These are phyloP conservation scores for Stephania yunnanensis DNA, from an alignment of 164 flowering plant species.

Conservation along the genomic window DNA sequence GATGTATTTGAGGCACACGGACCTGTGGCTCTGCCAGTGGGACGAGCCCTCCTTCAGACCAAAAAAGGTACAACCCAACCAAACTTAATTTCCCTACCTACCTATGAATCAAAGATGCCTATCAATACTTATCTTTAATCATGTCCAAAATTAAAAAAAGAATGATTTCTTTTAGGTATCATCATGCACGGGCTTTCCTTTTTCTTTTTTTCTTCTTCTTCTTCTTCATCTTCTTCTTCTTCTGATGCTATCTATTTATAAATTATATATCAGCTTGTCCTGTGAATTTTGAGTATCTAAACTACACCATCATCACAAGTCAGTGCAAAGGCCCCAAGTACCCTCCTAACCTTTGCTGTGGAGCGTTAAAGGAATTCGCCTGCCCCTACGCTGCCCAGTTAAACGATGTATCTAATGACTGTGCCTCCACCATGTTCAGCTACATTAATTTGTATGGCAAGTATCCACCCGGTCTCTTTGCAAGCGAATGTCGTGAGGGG, in stretches of 20 bases:
- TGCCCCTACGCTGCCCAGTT: conserved; percentile 17
- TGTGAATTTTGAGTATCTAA: conserved; percentile 36
- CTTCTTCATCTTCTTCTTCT: too few species aligned
- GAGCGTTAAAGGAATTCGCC: conserved; percentile 35
- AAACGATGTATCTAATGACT: conserved; percentile 12
- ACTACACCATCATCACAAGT: conserved; percentile 55
- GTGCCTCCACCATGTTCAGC: conserved; percentile 45
- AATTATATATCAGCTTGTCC: conserved; percentile 30
- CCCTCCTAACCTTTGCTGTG: conserved; percentile 31
- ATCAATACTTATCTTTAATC: too few species aligned
- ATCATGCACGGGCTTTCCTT: too few species aligned
- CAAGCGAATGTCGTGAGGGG: conserved; percentile 6
- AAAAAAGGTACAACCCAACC: neutral
- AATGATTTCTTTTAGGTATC: too few species aligned
- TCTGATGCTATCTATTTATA: too few species aligned
- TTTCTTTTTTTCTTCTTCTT: too few species aligned
- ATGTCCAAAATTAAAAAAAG: too few species aligned
- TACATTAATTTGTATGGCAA: conserved; percentile 42
- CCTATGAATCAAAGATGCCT: too few species aligned
- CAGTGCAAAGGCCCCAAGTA: conserved; percentile 56
- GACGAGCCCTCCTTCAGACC: neutral
- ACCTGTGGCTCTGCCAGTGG: neutral
- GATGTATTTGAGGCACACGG: conserved; percentile 2
- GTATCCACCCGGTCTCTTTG: conserved; percentile 28
- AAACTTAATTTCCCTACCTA: too few species aligned